Conservation (phyloP, 495 filamentous ascomycete genomes). For the Chlorociboria aeruginascens region DNA sequence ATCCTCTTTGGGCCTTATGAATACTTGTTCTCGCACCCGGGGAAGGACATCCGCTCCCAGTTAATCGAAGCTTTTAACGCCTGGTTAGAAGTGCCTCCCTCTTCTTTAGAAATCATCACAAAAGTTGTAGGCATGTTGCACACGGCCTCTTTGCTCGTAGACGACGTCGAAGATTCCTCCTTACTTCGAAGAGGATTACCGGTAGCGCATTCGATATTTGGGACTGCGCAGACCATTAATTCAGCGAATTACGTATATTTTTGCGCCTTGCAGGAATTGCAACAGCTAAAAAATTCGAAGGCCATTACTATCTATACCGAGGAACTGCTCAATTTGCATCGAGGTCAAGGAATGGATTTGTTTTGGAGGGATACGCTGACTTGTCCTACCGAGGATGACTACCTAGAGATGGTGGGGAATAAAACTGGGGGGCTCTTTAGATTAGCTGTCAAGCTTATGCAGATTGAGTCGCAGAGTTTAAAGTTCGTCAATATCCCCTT, state of each 20-base stretch:
- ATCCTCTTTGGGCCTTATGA: slow-evolving; percentile 80
- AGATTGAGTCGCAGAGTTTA: slow-evolving; percentile 59
- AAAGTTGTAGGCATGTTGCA: slow-evolving; percentile 89
- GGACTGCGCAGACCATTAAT: slow-evolving; percentile 93
- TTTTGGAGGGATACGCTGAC: slow-evolving; percentile 93
- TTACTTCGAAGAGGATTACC: slow-evolving; percentile 76
- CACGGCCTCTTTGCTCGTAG: slow-evolving; percentile 83
- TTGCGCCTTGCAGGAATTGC: slow-evolving; percentile 68
- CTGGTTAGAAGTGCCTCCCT: slow-evolving; percentile 74
- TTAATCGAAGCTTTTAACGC: slow-evolving; percentile 83
- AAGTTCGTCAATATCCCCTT: slow-evolving; percentile 23
- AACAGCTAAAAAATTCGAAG: slow-evolving; percentile 58
- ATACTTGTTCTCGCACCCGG: slow-evolving; percentile 74
- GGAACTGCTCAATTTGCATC: slow-evolving; percentile 86
- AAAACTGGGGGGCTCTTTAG: slow-evolving; percentile 96
- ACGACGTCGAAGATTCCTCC: slow-evolving; percentile 84
- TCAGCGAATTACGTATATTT: slow-evolving; percentile 97
- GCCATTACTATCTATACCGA: slow-evolving; percentile 73
- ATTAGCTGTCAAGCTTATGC: slow-evolving; percentile 91
- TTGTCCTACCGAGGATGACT: slow-evolving; percentile 90
- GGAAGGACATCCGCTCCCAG: slow-evolving; percentile 81
- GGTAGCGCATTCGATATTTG: slow-evolving; percentile 90
- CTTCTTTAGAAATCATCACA: slow-evolving; percentile 69
- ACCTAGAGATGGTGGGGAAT: slow-evolving; percentile 97
- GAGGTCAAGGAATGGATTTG: slow-evolving; percentile 94